Conservation (phyloP, 176 grass and related monocot genomes). For the Urochloa ruziziensis region DNA sequence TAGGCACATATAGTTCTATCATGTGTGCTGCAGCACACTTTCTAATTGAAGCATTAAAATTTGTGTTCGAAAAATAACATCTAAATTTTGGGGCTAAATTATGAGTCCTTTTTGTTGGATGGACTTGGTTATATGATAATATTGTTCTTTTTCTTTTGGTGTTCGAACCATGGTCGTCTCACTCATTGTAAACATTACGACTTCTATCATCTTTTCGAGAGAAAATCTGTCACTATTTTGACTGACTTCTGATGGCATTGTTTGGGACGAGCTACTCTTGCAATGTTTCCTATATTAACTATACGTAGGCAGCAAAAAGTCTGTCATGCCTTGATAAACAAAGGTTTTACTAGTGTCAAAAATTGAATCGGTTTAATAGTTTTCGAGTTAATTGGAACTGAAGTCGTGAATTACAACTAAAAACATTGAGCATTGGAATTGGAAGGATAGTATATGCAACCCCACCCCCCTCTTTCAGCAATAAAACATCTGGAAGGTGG, state of each 20-base stretch:
- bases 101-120: not conserved
- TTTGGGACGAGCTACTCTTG: not conserved
- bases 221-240: not conserved
- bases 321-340: not conserved
- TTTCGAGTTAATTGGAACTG: not conserved
- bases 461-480: no score
- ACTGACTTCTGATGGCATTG: slow-evolving; percentile 1
- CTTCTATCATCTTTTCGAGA: not conserved
- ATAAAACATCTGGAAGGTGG: not conserved
- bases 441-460: not conserved
- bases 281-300: not conserved
- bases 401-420: not conserved
- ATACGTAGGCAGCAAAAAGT: not conserved
- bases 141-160: not conserved
- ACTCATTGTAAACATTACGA: not conserved
- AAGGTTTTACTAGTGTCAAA: not conserved
- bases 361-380: not conserved
- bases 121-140: not conserved
- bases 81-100: not conserved
- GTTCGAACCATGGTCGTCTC: not conserved
- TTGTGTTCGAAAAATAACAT: not conserved
- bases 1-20: not conserved
- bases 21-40: not conserved
- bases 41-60: not conserved
- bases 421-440: not conserved